These are phyloP conservation scores for Acacia acuminata DNA, from an alignment of 306 rosid genomes.

Conservation along the genomic window DNA sequence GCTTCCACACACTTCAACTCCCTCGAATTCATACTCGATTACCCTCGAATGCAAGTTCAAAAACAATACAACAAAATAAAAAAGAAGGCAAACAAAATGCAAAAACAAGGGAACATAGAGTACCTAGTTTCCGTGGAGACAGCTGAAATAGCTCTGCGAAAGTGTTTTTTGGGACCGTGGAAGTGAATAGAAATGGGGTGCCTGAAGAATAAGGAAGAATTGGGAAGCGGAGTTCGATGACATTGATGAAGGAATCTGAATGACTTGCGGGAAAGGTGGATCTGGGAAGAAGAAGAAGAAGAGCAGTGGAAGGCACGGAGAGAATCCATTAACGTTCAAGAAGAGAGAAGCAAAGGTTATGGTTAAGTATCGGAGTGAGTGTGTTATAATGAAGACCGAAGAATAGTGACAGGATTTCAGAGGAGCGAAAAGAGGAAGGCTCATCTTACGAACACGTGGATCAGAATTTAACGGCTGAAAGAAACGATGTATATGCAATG, in stretches of 20 bases:
- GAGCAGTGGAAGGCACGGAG: conserved; percentile 43
- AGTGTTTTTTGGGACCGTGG: background rate
- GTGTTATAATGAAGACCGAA: background rate
- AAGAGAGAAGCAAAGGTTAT: background rate
- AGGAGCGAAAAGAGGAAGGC: background rate
- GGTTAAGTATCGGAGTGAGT: background rate
- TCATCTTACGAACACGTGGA: conserved; percentile 32
- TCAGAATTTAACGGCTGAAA: conserved; percentile 31
- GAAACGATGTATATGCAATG: background rate
- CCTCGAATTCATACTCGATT: background rate
- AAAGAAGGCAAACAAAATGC: background rate
- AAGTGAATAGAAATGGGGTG: conserved; percentile 21
- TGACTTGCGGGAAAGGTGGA: conserved; percentile 26
- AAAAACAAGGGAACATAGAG: background rate
- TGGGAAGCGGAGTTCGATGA: conserved; percentile 8
- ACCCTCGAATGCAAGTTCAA: background rate
- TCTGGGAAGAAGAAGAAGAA: conserved; percentile 30
- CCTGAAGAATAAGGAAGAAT: conserved; percentile 8
- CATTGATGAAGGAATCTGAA: conserved; percentile 29
- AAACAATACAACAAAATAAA: background rate
- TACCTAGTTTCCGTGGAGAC: conserved; percentile 40
- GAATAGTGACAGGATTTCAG: background rate
- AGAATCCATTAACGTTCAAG: conserved; percentile 36
- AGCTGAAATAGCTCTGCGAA: conserved; percentile 23
- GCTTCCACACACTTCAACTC: background rate